Conservation (phyloP, 768 basidiomycete genomes). For the Russula sp. region DNA sequence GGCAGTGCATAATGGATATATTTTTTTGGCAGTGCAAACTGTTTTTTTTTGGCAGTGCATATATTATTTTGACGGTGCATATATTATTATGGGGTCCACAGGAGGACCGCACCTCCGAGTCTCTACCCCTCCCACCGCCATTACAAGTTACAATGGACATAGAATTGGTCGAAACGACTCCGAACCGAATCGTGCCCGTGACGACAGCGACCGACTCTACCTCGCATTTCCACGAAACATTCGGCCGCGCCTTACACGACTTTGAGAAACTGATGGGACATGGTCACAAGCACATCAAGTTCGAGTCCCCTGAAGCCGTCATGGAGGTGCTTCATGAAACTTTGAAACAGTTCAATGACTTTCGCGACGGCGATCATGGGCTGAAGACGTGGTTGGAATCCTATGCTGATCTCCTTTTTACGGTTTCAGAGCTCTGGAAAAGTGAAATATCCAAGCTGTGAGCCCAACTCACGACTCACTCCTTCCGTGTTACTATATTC, state of each 20-base stretch:
- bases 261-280: neutral
- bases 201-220: too few relatives aligned
- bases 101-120: neutral
- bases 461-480: neutral
- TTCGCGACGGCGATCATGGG: neutral
- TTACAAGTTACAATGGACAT: neutral
- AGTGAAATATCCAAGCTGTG: neutral
- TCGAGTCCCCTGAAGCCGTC: neutral
- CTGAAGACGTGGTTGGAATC: neutral
- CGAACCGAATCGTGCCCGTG: too few relatives aligned
- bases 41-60: too few relatives aligned
- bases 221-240: neutral
- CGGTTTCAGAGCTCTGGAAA: slow-evolving; percentile 1
- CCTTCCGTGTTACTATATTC: neutral
- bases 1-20: too few relatives aligned
- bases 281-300: neutral
- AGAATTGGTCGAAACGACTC: too few relatives aligned
- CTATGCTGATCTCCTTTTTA: neutral
- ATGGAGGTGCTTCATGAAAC: neutral
- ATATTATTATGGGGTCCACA: neutral
- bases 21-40: too few relatives aligned
- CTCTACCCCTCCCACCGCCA: neutral
- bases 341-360: neutral
- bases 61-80: too few relatives aligned
- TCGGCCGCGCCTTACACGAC: neutral